Evolutionary conservation across 331 rosid species (phyloP).

Genomic region (Acacia concinna): DNA sequence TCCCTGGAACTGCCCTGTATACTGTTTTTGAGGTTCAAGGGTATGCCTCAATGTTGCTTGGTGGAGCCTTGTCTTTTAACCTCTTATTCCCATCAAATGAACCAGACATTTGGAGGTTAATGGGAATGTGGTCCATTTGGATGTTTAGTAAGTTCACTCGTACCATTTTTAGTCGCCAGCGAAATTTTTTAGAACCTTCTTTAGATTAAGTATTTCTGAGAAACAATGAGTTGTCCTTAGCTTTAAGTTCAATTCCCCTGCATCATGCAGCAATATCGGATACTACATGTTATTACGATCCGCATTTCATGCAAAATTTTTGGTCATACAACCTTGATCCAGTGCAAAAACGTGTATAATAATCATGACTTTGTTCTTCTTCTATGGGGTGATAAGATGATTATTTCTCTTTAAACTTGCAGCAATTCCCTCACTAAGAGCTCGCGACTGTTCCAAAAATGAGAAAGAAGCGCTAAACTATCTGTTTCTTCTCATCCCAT

Average conservation of each 20-base stretch:
- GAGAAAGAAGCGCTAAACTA: constrained; percentile 99
- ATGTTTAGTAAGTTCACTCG: constrained; percentile 81
- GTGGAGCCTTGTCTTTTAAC: constrained; percentile 89
- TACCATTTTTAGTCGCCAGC: constrained; percentile 15
- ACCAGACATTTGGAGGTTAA: constrained; percentile 94
- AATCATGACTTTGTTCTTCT: background rate
- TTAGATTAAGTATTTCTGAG: background rate
- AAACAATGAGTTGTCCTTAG: background rate
- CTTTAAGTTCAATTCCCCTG: background rate
- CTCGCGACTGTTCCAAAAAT: constrained; percentile 92
- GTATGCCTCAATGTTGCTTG: constrained; percentile 78
- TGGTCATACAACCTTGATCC: constrained; percentile 1
- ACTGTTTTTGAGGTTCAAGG: constrained; percentile 95
- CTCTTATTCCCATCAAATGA: constrained; percentile 87
- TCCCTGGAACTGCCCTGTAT: constrained; percentile 76
- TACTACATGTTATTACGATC: background rate
- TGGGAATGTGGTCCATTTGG: constrained; percentile 99
- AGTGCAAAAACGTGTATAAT: background rate
- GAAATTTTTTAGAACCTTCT: background rate
- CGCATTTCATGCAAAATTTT: constrained; percentile 8
- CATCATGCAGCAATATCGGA: background rate
- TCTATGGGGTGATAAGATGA: background rate
- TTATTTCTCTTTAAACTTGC: constrained; percentile 27
- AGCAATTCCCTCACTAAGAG: constrained; percentile 96
- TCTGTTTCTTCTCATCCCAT: constrained; percentile 81